phyloP scores from a whole-genome alignment of 2,329 filamentous ascomycete genomes.

The Penicillium olsonii region DNA sequence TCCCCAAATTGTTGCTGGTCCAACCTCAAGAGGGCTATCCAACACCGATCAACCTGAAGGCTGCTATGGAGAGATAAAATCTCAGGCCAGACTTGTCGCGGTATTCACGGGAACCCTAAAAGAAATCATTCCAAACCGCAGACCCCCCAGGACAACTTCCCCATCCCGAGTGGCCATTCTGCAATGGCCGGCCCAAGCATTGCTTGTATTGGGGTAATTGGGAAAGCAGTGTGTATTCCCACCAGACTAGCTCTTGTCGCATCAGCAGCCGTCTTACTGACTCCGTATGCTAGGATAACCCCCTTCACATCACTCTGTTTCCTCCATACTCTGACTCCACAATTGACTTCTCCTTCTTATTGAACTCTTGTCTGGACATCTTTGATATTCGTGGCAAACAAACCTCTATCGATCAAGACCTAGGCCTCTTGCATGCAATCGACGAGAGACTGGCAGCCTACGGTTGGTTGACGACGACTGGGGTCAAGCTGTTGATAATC shows the following conservation, averaged over 20 bases:
- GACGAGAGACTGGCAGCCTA: conserved; percentile 93
- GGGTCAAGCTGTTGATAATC: conserved; percentile 84
- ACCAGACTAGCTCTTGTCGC: neutral
- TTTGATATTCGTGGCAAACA: conserved; percentile 82
- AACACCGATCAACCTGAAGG: no score
- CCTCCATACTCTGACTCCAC: conserved; percentile 66
- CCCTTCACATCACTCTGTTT: conserved; percentile 89
- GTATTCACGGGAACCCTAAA: neutral
- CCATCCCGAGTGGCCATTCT: neutral
- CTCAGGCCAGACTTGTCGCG: neutral
- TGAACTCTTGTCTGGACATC: conserved; percentile 89
- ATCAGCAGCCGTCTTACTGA: conserved; percentile 7
- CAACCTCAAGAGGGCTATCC: no score
- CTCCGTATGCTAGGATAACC: conserved; percentile 72
- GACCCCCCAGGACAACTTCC: neutral
- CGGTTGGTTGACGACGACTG: conserved; percentile 95
- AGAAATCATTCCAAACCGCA: neutral
- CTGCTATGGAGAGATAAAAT: neutral
- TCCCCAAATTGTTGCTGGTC: neutral
- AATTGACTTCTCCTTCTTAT: conserved; percentile 86
- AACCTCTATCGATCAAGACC: conserved; percentile 76
- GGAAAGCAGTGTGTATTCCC: conserved; percentile 72
- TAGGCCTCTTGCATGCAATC: conserved; percentile 86
- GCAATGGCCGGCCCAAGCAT: conserved; percentile 68
- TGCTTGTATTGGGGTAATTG: conserved; percentile 90